Evolutionary conservation across 2,329 filamentous ascomycete genomes (phyloP), one percentile per base, ranked within the genome.

Genomic region (Colletotrichum abscissum): DNA sequence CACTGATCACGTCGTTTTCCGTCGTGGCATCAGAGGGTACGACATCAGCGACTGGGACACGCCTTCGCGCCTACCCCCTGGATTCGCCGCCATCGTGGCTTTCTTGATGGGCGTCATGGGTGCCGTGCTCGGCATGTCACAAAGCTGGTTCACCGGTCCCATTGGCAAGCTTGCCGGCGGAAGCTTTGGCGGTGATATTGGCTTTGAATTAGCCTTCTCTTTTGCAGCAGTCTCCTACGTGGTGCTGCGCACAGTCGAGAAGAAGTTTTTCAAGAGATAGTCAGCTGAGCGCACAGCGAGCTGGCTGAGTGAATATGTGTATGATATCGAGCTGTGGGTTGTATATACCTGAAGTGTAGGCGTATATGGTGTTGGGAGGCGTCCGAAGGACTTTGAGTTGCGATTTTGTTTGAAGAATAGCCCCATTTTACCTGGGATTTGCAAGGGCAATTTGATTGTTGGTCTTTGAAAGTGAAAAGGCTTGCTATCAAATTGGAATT

Each of bases 121-220:
- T 16, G 92, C 93, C 77, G 86, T 93, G 2, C 84, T 89, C 8
- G 92, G 93, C 6, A 94, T 94, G 91, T 88, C 88, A 22, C 92
- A 95, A 81, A 81, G 85, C 0, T 95, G 92, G 92, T 93, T 85
- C 76, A 88, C 89, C 0, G 93, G 93, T 0, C 92, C 92, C 0
- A 90, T 94, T 74, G 92, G 91, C 0, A 84, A 86, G 71, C 83
- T 89, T 35, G 91, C 91, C 67, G 87, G 90, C 54, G 81, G 84
- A 69, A 78, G 84, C 30, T 84, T 82, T 63, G 90, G 89, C 24
- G 82, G 81, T 22, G 83, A 85, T 75, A 80, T 87, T 42, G 86
- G 85, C 4, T 91, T 94, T 75, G 92, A 93, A 79, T 80, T 93
- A 60, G 92, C 86, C 0, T 93, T 94, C 79, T 86, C 84, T 1